phyloP scores from a whole-genome alignment of 2,329 filamentous ascomycete species.

The Ambrosiella xylebori region DNA sequence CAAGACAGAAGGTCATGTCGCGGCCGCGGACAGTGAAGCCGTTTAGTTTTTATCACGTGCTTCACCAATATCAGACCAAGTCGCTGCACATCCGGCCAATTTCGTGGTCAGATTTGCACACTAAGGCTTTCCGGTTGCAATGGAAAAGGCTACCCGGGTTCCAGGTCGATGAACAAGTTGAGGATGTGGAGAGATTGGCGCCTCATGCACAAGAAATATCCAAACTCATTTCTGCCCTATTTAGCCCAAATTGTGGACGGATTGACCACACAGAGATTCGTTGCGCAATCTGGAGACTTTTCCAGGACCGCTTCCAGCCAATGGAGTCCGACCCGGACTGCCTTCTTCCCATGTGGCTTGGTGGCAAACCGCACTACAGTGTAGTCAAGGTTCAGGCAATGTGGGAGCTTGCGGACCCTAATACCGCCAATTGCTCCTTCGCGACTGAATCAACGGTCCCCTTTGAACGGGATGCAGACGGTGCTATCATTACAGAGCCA shows the following conservation, averaged over 20 bases:
- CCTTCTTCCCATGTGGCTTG: slow-evolving; percentile 10
- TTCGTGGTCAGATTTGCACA: slow-evolving; percentile 37
- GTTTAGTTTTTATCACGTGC: slow-evolving; percentile 9
- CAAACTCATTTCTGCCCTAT: neutral
- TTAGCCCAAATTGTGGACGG: neutral
- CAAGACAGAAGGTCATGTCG: neutral
- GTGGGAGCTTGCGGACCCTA: slow-evolving; percentile 5
- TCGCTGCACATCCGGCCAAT: slow-evolving; percentile 36
- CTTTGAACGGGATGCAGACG: slow-evolving; percentile 5
- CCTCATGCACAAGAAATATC: neutral
- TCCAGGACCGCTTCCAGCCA: slow-evolving; percentile 3
- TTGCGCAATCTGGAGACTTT: slow-evolving; percentile 2
- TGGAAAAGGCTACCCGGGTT: slow-evolving; percentile 22
- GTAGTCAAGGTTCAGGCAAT: slow-evolving; percentile 6
- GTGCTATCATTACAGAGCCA: neutral
- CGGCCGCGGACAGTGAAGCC: slow-evolving; percentile 4
- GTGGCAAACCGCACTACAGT: slow-evolving; percentile 1
- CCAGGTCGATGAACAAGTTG: neutral
- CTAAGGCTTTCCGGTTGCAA: slow-evolving; percentile 28
- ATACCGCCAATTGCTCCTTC: slow-evolving; percentile 5
- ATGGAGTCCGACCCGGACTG: slow-evolving; percentile 1
- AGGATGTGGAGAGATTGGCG: neutral
- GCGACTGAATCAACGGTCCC: slow-evolving; percentile 7
- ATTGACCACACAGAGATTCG: neutral
- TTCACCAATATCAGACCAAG: slow-evolving; percentile 9